Base-by-base conservation (phyloP, 306 rosid species). In the Ceratonia siliqua region DNA sequence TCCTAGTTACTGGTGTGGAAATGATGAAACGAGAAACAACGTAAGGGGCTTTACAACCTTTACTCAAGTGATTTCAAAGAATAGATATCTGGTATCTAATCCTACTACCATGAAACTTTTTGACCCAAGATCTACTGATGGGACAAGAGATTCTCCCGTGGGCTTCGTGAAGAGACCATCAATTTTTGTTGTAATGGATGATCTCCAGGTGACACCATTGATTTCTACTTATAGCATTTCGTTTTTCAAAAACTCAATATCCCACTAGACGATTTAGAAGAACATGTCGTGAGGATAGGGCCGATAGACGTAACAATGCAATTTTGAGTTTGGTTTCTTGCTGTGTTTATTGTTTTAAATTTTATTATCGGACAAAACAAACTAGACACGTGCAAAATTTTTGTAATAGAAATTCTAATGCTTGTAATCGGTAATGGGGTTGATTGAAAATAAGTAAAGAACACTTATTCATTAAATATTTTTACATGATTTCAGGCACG, bases 211-310 rank as follows among this genome's bases (percentile, higher is more conserved):
- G 32, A 83, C 35, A 15, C 76, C 79, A 28, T 6, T 79, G 43
- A 58, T 25, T 6, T 39, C 49, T 45, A 1, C 71, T 55, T 82
- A 81, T 1, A 63, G 81, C 64, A 64, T 83, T 75, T 79, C 68
- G 2, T 70, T 79, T 17, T 38, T 79, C 79, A 75, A 10, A 75
- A 79, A 33, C 8, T 83, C 57, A 65, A 75, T 57, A 45, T 57
- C n/a, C 73, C 76, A 5, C 46, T 83, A 32, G 81, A 83, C 35
- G 87, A 75, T 64, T 56, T 83, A 27, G 81, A 83, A 68, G 81
- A 64, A 45, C 81, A 83, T 32, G 42, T 22, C 36, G 74, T 75
- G 50, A 39, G 56, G 18, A 55, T 79, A 35, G 70, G 39, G 14
- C 48, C 18, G 8, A 28, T 2, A 11, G 64, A 79, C 76, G 79